Base-by-base conservation (phyloP, 2,329 filamentous ascomycete genomes). In the Aureobasidium leucospermi region DNA sequence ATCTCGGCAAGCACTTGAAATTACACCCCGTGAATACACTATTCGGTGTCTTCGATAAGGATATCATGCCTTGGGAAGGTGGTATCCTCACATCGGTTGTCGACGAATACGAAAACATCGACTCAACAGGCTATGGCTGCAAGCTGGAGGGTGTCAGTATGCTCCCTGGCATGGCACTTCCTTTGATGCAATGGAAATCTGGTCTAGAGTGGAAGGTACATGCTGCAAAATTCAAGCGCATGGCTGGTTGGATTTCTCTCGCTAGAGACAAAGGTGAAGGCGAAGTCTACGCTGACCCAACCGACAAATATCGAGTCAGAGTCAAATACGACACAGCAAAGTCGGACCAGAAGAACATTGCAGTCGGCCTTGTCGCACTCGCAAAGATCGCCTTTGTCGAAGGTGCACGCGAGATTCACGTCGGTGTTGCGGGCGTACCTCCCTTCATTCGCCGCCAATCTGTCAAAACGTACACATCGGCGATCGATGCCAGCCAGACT, bases 1-100 rank as follows among this genome's bases (percentile, higher is more conserved):
- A 96, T 60, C 87, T 96, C 63, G 93, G 93, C 29, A 82, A 80
- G 7, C 89, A 96, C 67, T 81, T 96, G 3, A 80, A 94, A 67
- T 73, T 96, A 0, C 93, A 97, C 68, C 93, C 91, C 1, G 86
- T 85, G 67, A 68, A 69, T 4, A 63, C 81, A 55, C 64, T 79
- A 10, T 76, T 73, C 36, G 88, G 81, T 2, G 78, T 85, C n/a
- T 91, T 87, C 71, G 78, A 87, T 34, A 79, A 90, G 61, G 85
- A 88, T 38, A 80, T 86, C 19, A 81, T 79, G n/a, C 74, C 72
- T 1, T 78, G 79, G 79, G 78, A 85, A 80, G 87, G 90, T 15
- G 81, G 85, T 1, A 92, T 92, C 65, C 82, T 96, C 61, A 96
- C 92, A 0, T 82, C 84, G 4, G 85, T 92, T 16, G 86, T 89